Evolutionary conservation across 768 basidiomycete species (phyloP).

Genomic region (Lactifluus echinatus): DNA sequence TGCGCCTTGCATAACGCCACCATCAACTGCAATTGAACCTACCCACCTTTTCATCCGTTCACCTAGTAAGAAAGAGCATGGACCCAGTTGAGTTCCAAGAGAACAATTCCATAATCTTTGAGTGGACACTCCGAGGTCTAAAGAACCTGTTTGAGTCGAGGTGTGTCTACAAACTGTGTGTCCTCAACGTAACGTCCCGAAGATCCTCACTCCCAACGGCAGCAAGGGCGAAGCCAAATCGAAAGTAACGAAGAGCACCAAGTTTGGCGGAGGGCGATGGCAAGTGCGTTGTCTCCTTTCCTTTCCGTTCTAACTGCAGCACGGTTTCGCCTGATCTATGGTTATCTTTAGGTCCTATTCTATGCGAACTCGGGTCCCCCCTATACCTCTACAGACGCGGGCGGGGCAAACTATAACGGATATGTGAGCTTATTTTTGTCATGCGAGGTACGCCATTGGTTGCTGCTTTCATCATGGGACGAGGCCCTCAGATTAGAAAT

Average conservation of each 20-base stretch:
- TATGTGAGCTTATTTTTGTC: slow-evolving; percentile 74
- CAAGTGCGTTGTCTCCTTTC: slow-evolving; percentile 39
- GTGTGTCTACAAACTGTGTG: slow-evolving; percentile 27
- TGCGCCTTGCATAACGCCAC: neutral
- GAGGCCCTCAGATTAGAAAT: neutral
- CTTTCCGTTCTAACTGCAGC: slow-evolving; percentile 16
- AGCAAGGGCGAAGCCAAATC: slow-evolving; percentile 72
- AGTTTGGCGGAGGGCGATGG: slow-evolving; percentile 72
- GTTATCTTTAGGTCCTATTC: slow-evolving; percentile 53
- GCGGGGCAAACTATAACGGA: slow-evolving; percentile 38
- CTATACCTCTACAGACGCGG: slow-evolving; percentile 25
- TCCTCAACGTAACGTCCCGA: neutral
- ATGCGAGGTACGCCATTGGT: slow-evolving; percentile 52
- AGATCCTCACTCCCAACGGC: neutral
- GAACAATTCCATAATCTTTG: slow-evolving; percentile 50
- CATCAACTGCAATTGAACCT: neutral
- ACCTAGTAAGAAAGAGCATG: neutral
- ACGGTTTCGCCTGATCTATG: slow-evolving; percentile 1
- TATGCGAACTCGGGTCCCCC: slow-evolving; percentile 69
- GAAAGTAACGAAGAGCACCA: slow-evolving; percentile 65
- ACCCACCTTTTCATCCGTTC: neutral
- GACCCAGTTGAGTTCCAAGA: slow-evolving; percentile 40
- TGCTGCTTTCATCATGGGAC: neutral
- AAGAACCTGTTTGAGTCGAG: slow-evolving; percentile 69
- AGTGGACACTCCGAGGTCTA: slow-evolving; percentile 70